Evolutionary conservation across 2,329 filamentous ascomycete species (phyloP).

Genomic region (Pseudogymnoascus sp.): DNA sequence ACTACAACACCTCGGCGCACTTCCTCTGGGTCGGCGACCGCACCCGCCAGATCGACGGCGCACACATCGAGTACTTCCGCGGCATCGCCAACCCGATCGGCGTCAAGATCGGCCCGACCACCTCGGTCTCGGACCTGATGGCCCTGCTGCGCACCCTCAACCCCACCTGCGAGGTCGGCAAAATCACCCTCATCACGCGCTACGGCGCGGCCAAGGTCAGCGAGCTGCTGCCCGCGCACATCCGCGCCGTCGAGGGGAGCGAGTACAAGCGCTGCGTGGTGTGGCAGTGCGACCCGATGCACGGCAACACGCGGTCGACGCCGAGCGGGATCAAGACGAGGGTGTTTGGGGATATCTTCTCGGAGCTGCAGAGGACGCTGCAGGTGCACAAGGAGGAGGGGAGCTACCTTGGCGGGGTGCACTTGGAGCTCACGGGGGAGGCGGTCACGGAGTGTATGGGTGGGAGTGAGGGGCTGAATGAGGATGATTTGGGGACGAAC

Average conservation of each 20-base stretch:
- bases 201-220: slow-evolving; percentile 77
- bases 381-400: slow-evolving; percentile 74
- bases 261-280: slow-evolving; percentile 62
- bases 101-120: slow-evolving; percentile 89
- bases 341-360: slow-evolving; percentile 81
- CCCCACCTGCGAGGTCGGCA: slow-evolving; percentile 71
- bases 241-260: slow-evolving; percentile 76
- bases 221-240: slow-evolving; percentile 71
- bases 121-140: slow-evolving; percentile 67
- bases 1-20: slow-evolving; percentile 91
- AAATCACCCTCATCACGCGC: slow-evolving; percentile 91
- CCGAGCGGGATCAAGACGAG: slow-evolving; percentile 81
- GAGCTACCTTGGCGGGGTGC: slow-evolving; percentile 86
- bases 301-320: slow-evolving; percentile 69
- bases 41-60: slow-evolving; percentile 85
- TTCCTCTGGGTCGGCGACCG: slow-evolving; percentile 98
- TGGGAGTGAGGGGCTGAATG: slow-evolving; percentile 75
- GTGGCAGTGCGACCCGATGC: slow-evolving; percentile 99
- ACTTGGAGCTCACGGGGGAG: slow-evolving; percentile 91
- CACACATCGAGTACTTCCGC: slow-evolving; percentile 95
- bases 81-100: slow-evolving; percentile 94
- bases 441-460: slow-evolving; percentile 94
- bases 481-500: slow-evolving; percentile 80
- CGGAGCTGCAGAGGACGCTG: slow-evolving; percentile 75
- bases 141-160: slow-evolving; percentile 78